A percentile compares a stretch with the other conserved stretches of the same genome.
Conservation (phyloP, 495 filamentous ascomycete species). For the Aspergillus saccharolyticus region DNA sequence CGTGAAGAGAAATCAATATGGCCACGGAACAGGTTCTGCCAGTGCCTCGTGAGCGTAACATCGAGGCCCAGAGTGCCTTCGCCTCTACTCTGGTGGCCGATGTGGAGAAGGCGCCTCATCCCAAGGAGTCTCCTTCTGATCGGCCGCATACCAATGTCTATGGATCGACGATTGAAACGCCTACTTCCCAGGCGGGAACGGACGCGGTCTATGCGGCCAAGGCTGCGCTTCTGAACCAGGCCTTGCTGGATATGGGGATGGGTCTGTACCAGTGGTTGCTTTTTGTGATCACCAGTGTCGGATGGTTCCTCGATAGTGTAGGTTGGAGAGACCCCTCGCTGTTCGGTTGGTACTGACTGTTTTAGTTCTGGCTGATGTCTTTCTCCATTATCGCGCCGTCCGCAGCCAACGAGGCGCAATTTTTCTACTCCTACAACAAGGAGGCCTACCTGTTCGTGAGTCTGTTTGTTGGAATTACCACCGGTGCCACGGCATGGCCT, state of each 20-base stretch:
- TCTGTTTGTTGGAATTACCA: conserved; percentile 20
- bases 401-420: conserved; percentile 15
- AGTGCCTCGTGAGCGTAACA: conserved; percentile 8
- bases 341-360: not conserved
- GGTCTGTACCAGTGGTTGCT: conserved; percentile 73
- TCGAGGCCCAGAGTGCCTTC: conserved; percentile 20
- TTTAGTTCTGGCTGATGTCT: conserved; percentile 31
- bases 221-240: conserved; percentile 4
- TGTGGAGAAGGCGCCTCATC: conserved; percentile 15
- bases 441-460: conserved; percentile 7
- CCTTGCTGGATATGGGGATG: conserved; percentile 66
- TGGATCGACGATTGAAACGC: conserved; percentile 1
- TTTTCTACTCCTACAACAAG: conserved; percentile 10
- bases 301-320: conserved; percentile 54
- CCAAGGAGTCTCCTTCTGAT: conserved; percentile 5
- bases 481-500: conserved; percentile 23
- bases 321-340: conserved; percentile 4
- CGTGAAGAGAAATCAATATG: not conserved
- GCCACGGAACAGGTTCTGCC: not conserved
- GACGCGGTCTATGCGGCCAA: conserved; percentile 34
- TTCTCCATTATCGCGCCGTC: conserved; percentile 13
- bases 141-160: conserved; percentile 5
- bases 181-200: conserved; percentile 1
- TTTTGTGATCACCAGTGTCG: conserved; percentile 67
- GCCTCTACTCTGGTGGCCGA: conserved; percentile 19